Conservation (phyloP, 2,329 filamentous ascomycete genomes). For the Neophaeococcomyces aloes region DNA sequence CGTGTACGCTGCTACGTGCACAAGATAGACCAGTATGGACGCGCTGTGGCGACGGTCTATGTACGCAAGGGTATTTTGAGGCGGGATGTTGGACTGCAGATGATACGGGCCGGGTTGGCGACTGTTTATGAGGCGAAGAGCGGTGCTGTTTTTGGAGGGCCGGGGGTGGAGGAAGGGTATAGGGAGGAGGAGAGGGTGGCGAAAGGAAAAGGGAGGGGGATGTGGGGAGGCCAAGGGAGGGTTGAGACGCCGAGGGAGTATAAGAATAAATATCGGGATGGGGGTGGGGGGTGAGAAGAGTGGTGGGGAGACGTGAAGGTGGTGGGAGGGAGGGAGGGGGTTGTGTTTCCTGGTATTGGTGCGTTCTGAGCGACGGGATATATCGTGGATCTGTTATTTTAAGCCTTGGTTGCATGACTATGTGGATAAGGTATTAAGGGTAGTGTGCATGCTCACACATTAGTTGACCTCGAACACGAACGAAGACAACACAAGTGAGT, state of each 20-base stretch:
- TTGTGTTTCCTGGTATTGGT: too few relatives aligned
- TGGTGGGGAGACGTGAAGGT: too few relatives aligned
- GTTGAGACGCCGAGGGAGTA: conserved; percentile 82
- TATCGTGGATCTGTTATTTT: too few relatives aligned
- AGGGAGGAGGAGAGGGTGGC: conserved; percentile 44
- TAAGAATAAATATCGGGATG: conserved; percentile 47
- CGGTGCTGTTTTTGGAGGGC: conserved; percentile 72
- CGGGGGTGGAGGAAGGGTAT: conserved; percentile 45
- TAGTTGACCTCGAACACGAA: too few relatives aligned
- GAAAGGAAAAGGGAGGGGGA: conserved; percentile 53
- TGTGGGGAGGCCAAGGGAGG: conserved; percentile 61
- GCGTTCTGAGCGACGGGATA: too few relatives aligned
- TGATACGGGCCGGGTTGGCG: conserved; percentile 75
- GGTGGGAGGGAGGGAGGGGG: too few relatives aligned
- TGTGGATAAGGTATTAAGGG: too few relatives aligned
- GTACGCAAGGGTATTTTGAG: conserved; percentile 53
- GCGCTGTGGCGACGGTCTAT: conserved; percentile 76
- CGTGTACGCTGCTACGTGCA: conserved; percentile 76
- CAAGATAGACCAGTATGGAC: conserved; percentile 80
- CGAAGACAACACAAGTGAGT: too few relatives aligned
- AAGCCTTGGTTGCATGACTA: too few relatives aligned
- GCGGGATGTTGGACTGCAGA: conserved; percentile 75
- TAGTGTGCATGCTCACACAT: too few relatives aligned
- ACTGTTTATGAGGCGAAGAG: conserved; percentile 90
- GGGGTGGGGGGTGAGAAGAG: too few relatives aligned